These are phyloP conservation scores for Pythium periplocum DNA, from an alignment of 352 stramenopile species.

Conservation along the genomic window DNA sequence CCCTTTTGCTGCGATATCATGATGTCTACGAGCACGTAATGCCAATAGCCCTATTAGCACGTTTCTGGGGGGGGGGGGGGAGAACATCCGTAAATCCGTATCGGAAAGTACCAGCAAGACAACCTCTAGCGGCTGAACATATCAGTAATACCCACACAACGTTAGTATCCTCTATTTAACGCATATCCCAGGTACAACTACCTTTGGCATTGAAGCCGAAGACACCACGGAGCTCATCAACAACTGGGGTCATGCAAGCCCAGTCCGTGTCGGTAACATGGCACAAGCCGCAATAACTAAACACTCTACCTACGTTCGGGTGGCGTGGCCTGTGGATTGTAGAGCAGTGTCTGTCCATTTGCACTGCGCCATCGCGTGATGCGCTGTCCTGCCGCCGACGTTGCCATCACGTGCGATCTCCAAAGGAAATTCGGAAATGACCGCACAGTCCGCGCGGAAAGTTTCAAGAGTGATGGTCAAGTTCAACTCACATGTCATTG, in stretches of 20 bases:
- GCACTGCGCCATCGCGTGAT: conserved; percentile 31
- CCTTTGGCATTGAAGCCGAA: conserved; percentile 55
- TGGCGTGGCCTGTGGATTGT: conserved; percentile 48
- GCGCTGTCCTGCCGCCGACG: conserved; percentile 8
- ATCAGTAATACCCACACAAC: background rate
- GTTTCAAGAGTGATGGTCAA: conserved; percentile 13
- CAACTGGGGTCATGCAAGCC: conserved; percentile 21
- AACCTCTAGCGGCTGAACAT: conserved; percentile 37
- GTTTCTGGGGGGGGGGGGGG: too few species aligned
- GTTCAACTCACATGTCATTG: conserved; percentile 8
- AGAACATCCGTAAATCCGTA: too few species aligned
- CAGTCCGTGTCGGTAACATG: too few species aligned
- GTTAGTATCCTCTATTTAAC: background rate
- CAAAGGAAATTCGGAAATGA: background rate
- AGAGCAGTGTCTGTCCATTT: conserved; percentile 42
- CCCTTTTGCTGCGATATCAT: conserved; percentile 75
- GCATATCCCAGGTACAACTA: conserved; percentile 4
- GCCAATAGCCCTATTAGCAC: background rate
- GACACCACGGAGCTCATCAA: conserved; percentile 41
- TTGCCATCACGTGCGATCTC: conserved; percentile 1
- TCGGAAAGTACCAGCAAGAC: conserved; percentile 34
- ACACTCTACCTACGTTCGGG: conserved; percentile 27
- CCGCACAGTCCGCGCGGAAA: background rate
- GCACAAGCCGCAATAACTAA: background rate
- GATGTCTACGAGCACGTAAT: conserved; percentile 30